Base-by-base conservation (phyloP, 2,329 filamentous ascomycete species). In the Aureobasidium sp. region DNA sequence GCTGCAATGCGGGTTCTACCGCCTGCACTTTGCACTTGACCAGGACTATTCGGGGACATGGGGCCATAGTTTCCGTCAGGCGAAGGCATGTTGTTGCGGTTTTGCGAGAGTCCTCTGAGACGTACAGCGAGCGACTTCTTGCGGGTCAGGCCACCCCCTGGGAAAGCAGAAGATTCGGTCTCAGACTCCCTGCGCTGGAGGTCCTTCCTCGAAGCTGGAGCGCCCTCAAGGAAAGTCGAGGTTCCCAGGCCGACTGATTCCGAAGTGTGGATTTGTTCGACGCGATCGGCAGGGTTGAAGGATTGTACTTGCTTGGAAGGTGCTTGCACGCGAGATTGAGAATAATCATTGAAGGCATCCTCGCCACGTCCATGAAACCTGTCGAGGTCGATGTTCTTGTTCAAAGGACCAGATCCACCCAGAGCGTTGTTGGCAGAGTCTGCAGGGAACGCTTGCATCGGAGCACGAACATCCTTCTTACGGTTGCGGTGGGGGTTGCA, bases 81-180 rank as follows among this genome's bases (percentile, higher is more conserved):
- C 26, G 75, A 77, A 34, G 75, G 73, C 27, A 72, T 66, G 32
- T 68, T 69, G 55, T 85, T 84, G 9, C 82, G 83, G n/a, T 82
- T 83, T 65, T 86, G 87, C 72, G 87, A 90, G 69, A 95, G 91
- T 66, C 90, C 88, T 44, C 91, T 88, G 72, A 99, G 88, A 62
- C 92, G 89, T 73, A 97, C 91, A 2, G 91, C 94, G 64, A 99
- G 80, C 32, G 92, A 97, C 79, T 97, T 97, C 82, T 97, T 97
- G 64, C 94, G 87, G 67, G 88, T 86, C 46, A 99, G 76, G 5
- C 88, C 88, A 15, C 63, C 51, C 51, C 65, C 64, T 65, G 7
- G 78, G 77, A 26, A 81, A 75, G 61, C 77, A 71, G 32, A 71
- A 67, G 63, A 83, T 51, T 73, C 83, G 20, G 81, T 82, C 64